Percentiles rank a stretch among this genome's conserved stretches.
Evolutionary conservation across 345 rosid genomes (phyloP).

Genomic region (Pugionium cornutum): DNA sequence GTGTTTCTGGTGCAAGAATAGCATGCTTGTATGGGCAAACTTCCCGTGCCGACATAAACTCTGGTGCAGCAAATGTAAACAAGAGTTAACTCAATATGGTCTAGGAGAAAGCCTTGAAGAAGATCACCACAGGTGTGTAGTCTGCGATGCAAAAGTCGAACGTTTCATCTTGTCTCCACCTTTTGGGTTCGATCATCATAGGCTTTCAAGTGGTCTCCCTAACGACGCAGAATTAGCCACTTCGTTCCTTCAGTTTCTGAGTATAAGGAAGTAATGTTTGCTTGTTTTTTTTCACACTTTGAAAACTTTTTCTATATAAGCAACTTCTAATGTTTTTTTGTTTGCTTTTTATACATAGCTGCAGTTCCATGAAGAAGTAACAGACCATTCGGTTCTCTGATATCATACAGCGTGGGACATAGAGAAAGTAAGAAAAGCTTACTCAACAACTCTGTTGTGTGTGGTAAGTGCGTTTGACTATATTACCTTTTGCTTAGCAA

Average conservation of each 20-base stretch:
- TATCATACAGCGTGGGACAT: background rate
- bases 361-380: constrained; percentile 27
- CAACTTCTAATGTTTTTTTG: constrained; percentile 4
- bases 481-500: constrained; percentile 5
- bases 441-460: background rate
- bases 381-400: constrained; percentile 1
- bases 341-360: background rate
- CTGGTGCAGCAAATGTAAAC: constrained; percentile 71
- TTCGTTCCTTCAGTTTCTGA: constrained; percentile 28
- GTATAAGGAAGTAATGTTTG: constrained; percentile 14
- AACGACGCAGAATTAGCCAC: constrained; percentile 23
- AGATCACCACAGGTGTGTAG: constrained; percentile 63
- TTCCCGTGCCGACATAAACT: constrained; percentile 70
- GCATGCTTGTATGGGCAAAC: constrained; percentile 55
- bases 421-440: constrained; percentile 9
- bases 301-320: background rate
- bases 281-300: background rate
- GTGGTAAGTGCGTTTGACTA: constrained; percentile 7
- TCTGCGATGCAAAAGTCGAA: constrained; percentile 65
- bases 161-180: constrained; percentile 42
- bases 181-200: constrained; percentile 24
- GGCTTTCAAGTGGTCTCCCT: constrained; percentile 5
- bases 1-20: constrained; percentile 70
- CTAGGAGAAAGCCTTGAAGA: background rate
- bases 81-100: constrained; percentile 38